phyloP scores from a whole-genome alignment of 2,329 filamentous ascomycete genomes.

The Ophiostoma pallidulum region DNA sequence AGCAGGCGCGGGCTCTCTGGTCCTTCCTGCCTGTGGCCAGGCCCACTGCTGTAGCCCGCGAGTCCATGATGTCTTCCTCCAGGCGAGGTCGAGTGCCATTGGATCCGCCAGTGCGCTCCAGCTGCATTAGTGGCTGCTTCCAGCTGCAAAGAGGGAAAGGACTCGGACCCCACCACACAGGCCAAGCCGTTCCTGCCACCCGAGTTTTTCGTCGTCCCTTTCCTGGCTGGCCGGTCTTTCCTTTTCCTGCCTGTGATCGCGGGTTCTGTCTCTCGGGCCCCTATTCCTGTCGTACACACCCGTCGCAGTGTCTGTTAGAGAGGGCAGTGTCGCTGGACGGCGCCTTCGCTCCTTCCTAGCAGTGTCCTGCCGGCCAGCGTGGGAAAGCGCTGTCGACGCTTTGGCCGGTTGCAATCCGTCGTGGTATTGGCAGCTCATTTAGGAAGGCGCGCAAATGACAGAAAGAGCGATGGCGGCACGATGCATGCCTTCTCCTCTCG shows the following conservation, averaged over 20 bases:
- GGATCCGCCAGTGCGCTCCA: slow-evolving; percentile 8
- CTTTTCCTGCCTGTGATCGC: not conserved
- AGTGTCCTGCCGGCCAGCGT: no score
- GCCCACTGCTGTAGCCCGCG: no score
- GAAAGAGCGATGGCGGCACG: no score
- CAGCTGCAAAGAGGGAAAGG: slow-evolving; percentile 10
- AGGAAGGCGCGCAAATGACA: no score
- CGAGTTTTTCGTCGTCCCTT: slow-evolving; percentile 4
- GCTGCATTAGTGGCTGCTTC: slow-evolving; percentile 12
- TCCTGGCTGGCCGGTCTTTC: not conserved
- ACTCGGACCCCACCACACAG: slow-evolving; percentile 11
- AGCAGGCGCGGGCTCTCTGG: not conserved
- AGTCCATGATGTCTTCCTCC: not conserved
- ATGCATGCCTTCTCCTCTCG: not conserved
- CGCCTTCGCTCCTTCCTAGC: no score
- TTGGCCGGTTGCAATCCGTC: no score
- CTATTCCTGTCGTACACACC: no score
- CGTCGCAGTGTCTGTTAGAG: no score
- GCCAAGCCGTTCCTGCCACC: slow-evolving; percentile 9
- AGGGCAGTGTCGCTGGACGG: no score
- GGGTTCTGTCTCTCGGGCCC: no score
- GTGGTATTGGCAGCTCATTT: no score
- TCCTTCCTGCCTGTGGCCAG: not conserved
- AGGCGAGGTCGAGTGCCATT: slow-evolving; percentile 4
- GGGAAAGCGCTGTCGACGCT: no score